Evolutionary conservation across 2,329 filamentous ascomycete genomes (phyloP), one percentile per base, ranked within the genome.

Genomic region (Penicillium hesseltinei): DNA sequence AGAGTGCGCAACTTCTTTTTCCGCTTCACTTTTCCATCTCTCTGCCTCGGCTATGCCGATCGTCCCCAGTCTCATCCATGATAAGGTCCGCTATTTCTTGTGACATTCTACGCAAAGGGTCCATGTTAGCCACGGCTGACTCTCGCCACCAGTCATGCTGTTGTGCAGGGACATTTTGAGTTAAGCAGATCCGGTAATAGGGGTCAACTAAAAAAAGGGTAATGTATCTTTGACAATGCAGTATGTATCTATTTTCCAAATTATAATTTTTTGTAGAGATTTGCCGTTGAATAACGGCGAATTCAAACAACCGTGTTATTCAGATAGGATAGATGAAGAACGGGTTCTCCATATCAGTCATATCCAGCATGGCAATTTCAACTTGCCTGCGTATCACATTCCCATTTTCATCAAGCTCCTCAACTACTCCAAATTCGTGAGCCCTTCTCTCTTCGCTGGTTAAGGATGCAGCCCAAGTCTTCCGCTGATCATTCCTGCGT

Each of bases 301-400:
- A 11, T 10, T 40, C 5, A 13, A 9, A n/a, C 15, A n/a, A 1
- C 4, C 27, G 4, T 15, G 6, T 6, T 8, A 15, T 33, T 46
- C 55, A 71, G 36, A 70, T 29, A 0, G 69, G 67, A 53, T 77
- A 77, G 6, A 77, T 69, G 25, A 77, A 77, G 52, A 69, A 71
- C 27, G 67, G 71, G 48, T 77, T 78, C 54, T 78, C 71, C 46
- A 76, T 27, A 50, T 78, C 76, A 2, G 74, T 77, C 45, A 77
- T 54, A 43, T 77, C 71, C 56, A 60, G 31, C 39, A 58, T 36
- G 5, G 75, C 67, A 35, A 77, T 60, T 25, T 75, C 71, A 5
- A 74, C 75, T 57, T 73, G 69, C 10, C 61, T 63, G 33, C 64
- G 61, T 11, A 73, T 63, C 6, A 68, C 27, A 21, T 63, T 46